Percentiles rank a stretch among this genome's conserved stretches.
These are phyloP conservation scores for Bidens hawaiensis DNA, from an alignment of 140 eudicot genomes.

Conservation along the genomic window DNA sequence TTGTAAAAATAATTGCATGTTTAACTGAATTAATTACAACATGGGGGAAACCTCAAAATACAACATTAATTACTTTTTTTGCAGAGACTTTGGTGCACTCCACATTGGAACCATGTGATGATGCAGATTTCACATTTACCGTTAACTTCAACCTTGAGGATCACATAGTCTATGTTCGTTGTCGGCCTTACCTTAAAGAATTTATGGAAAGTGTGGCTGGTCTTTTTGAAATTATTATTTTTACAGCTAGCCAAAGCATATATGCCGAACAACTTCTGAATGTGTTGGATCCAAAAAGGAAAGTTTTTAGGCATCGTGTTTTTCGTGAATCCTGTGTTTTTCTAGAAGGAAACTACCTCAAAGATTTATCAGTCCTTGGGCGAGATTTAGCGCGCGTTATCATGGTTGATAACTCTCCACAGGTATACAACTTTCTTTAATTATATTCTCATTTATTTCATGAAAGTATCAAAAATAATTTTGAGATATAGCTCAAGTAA, in stretches of 20 bases:
- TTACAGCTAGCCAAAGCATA: constrained; percentile 98
- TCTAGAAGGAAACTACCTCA: constrained; percentile 87
- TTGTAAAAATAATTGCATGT: no score
- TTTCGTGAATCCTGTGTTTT: constrained; percentile 89
- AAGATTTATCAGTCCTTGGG: constrained; percentile 94
- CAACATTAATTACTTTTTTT: no score
- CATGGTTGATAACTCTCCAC: constrained; percentile 96
- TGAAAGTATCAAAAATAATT: neutral
- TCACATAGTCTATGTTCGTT: constrained; percentile 89
- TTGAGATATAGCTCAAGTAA: no score
- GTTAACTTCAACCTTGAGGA: constrained; percentile 76
- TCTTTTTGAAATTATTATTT: constrained; percentile 88
- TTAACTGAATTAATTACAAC: no score
- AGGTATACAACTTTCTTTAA: constrained; percentile 41
- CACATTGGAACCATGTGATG: constrained; percentile 76
- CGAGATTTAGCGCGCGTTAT: constrained; percentile 89
- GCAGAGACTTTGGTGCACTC: constrained; percentile 99
- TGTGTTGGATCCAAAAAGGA: constrained; percentile 93
- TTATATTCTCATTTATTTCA: neutral
- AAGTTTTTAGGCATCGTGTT: constrained; percentile 91
- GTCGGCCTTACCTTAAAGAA: constrained; percentile 81
- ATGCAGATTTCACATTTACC: constrained; percentile 86
- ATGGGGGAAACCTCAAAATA: no score
- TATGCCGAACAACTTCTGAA: constrained; percentile 94
- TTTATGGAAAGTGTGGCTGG: constrained; percentile 84